phyloP scores from a whole-genome alignment of 2,329 filamentous ascomycete genomes.

The Penicillium thymicola region DNA sequence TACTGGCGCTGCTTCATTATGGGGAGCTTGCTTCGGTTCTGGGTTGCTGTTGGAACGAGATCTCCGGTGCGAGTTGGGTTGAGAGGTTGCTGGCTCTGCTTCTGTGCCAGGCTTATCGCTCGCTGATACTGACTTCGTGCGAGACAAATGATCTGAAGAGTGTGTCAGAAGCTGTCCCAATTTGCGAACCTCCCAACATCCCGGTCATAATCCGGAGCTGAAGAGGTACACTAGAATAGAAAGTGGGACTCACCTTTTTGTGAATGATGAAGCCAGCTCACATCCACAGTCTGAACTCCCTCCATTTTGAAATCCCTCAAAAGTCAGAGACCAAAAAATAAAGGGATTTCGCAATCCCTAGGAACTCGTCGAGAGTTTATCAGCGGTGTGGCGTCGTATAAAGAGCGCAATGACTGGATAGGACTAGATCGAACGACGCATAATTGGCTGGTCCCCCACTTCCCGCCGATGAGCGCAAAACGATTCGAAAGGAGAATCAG shows the following conservation, averaged over 20 bases:
- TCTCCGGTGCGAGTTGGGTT: constrained; percentile 23
- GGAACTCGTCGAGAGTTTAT: constrained; percentile 4
- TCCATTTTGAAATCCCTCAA: constrained; percentile 60
- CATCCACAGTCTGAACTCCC: constrained; percentile 76
- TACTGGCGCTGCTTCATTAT: constrained; percentile 13
- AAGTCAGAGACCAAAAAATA: not conserved
- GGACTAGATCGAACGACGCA: constrained; percentile 23
- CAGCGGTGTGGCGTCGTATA: constrained; percentile 20
- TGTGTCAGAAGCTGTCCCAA: constrained; percentile 8
- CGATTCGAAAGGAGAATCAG: constrained; percentile 8
- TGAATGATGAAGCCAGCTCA: constrained; percentile 85
- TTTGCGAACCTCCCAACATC: not conserved
- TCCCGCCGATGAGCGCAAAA: constrained; percentile 7
- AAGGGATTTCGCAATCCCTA: not conserved
- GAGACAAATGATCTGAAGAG: constrained; percentile 33
- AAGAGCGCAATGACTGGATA: constrained; percentile 19
- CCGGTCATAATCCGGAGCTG: not conserved
- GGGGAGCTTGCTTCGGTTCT: constrained; percentile 14
- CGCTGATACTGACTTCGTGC: constrained; percentile 37
- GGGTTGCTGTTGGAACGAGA: constrained; percentile 23
- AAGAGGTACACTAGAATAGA: not conserved
- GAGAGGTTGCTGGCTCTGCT: constrained; percentile 17
- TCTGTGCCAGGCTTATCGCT: constrained; percentile 29
- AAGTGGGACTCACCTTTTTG: constrained; percentile 65
- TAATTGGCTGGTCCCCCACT: constrained; percentile 25